phyloP scores from a whole-genome alignment of 768 basidiomycete genomes.

The Basidioascus undulatus region DNA sequence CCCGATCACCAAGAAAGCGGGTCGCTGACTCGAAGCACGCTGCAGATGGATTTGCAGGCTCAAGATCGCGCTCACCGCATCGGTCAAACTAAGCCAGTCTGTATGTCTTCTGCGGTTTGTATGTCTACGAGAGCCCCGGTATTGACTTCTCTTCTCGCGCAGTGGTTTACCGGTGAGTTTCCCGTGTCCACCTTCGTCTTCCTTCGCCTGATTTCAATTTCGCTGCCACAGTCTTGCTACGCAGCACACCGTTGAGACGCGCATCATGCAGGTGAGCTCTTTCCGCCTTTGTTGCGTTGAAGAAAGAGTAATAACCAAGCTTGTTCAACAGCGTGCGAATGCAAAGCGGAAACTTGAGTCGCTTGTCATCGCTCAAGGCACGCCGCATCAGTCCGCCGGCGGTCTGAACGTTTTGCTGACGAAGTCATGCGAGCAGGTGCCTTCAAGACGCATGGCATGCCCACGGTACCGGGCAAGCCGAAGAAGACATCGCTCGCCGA shows the following conservation, averaged over 20 bases:
- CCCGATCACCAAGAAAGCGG: slow-evolving; percentile 11
- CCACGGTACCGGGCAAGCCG: slow-evolving; percentile 1
- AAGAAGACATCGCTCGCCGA: slow-evolving; percentile 31
- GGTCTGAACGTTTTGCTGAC: slow-evolving; percentile 1
- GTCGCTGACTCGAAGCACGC: slow-evolving; percentile 34
- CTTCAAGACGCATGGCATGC: neutral
- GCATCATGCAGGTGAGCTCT: slow-evolving; percentile 67
- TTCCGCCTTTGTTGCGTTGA: neutral
- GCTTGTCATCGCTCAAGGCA: slow-evolving; percentile 75
- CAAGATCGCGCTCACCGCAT: slow-evolving; percentile 91
- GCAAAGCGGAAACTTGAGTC: slow-evolving; percentile 60
- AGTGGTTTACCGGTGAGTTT: slow-evolving; percentile 13
- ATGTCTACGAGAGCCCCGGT: neutral
- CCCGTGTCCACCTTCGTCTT: neutral
- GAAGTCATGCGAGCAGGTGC: neutral
- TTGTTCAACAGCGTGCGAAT: slow-evolving; percentile 17
- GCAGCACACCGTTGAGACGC: slow-evolving; percentile 81
- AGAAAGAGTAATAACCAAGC: too few species aligned
- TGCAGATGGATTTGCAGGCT: slow-evolving; percentile 88
- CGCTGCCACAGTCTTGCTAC: too few species aligned
- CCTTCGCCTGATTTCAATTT: neutral
- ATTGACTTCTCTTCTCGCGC: slow-evolving; percentile 65
- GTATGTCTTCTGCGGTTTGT: neutral
- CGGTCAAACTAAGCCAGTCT: slow-evolving; percentile 69
- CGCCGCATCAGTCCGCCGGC: slow-evolving; percentile 6